Base-by-base conservation (phyloP, 176 grass and related monocot species). In the Elymus sibiricus region DNA sequence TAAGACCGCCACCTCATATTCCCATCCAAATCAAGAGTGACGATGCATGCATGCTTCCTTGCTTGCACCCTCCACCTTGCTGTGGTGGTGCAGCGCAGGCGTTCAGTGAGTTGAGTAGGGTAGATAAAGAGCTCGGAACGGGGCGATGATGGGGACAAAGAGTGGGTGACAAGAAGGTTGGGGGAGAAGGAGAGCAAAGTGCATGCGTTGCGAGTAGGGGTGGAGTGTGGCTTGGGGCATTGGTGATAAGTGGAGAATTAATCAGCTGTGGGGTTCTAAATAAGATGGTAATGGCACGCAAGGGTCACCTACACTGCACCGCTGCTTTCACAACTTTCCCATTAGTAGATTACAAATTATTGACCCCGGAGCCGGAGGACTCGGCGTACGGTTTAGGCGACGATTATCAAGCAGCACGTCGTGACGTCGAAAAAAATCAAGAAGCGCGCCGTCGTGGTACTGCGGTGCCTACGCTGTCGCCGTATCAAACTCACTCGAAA, bases 361-460 rank as follows among this genome's bases (percentile, higher is more conserved):
- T 73, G 64, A 70, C 31, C 11, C 11, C 40, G 42, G 6, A 8
- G 63, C 27, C 28, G 6, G 55, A 16, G 68, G 34, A 2, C 29
- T 29, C 9, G 24, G 44, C 42, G 53, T 68, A 46, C 56, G 64
- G 82, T 71, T 80, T 86, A 74, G 80, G 83, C 65, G 85, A 84
- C 75, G 64, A 28, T 79, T 24, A 81, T 43, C 43, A 7, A 19
- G 49, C 16, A 19, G 60, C 9, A 17, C 4, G 28, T 13, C 8
- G 24, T 21, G 17, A 2, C 2, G 29, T 29, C 29, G 29, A 29
- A 29, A 29, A 29, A 29, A 29, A 29, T 29, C 29, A 29, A 29
- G 29, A 29, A 29, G 29, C 29, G 29, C 29, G 29, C 2, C 60
- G 61, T 27, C 38, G 0, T 63, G 6, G 11, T 64, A 5, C 61